A percentile compares a stretch with the other conserved stretches of the same genome.
phyloP scores from a whole-genome alignment of 2,329 filamentous ascomycete species.

The Alternaria sp. region DNA sequence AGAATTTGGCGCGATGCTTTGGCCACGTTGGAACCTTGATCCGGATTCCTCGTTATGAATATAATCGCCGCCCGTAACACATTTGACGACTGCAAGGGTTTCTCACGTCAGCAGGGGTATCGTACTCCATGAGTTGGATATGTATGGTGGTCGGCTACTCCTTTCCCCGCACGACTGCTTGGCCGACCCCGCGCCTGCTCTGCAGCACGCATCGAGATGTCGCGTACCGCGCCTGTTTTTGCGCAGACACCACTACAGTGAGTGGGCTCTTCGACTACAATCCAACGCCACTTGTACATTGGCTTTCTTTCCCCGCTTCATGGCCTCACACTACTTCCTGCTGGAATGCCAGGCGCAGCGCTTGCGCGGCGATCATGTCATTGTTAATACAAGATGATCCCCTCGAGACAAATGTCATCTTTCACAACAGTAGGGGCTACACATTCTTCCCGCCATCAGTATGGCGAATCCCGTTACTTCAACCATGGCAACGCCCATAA shows the following conservation, averaged over 20 bases:
- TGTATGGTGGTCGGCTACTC: not conserved
- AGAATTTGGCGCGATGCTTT: not conserved
- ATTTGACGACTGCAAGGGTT: not conserved
- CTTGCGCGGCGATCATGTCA: not conserved
- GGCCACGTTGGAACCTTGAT: not conserved
- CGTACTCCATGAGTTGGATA: not conserved
- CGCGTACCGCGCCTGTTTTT: not conserved
- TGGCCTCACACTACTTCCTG: not conserved
- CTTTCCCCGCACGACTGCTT: constrained; percentile 2
- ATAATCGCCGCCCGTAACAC: not conserved
- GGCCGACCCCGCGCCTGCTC: constrained; percentile 1
- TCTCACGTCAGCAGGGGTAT: not conserved
- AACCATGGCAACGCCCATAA: constrained; percentile 6
- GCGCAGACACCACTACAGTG: not conserved
- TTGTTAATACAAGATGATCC: not conserved
- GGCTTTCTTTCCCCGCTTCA: not conserved
- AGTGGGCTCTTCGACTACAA: not conserved
- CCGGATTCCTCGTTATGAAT: not conserved
- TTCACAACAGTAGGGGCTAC: not conserved
- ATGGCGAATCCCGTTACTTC: constrained; percentile 1
- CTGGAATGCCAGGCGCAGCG: not conserved
- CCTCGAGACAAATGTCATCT: too few relatives aligned
- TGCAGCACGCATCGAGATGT: constrained; percentile 1
- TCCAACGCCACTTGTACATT: not conserved
- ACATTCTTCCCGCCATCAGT: not conserved